Evolutionary conservation across 2,329 filamentous ascomycete species (phyloP), one percentile per base, ranked within the genome.

Genomic region (Scytalidium lignicola): DNA sequence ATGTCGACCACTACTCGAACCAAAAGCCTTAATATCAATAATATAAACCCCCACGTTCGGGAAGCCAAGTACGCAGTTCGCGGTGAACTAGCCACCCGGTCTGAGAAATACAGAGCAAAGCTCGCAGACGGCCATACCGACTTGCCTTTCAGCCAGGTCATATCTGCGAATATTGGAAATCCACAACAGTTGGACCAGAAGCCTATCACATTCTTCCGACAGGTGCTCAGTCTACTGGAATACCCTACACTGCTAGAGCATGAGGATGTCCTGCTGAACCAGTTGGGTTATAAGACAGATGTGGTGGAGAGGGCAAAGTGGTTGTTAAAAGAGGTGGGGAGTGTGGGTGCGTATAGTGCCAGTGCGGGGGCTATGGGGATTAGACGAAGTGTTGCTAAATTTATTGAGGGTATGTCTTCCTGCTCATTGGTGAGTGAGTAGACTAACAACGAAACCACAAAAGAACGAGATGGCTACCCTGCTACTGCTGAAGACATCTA

Each of bases 111-210:
- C 74, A 86, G 92, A 52, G 85, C 85, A 47, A 77, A 80, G 62
- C 75, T 96, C 52, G 73, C 75, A 56, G 78, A 81, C 55, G 81
- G 79, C 60, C 58, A 68, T 63, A 54, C 52, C 2, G 54, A 57
- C 51, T 77, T 97, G 45, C 92, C 93, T 44, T 99, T 99, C 70
- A 78, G 88, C 62, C 80, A 90, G 52, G 85, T 99, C 70, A 92
- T 99, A 73, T 91, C 88, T 55, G 93, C 93, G 71, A 99, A 99
- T 74, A 99, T 99, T 65, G 93, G 93, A 65, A 99, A 99, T 75
- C 93, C 93, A 3, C 93, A 99, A 72, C 93, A 99, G 73, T 83
- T 99, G 55, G 93, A 96, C 73, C 93, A 99, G 79, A 95, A 97
- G 78, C 93, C 93, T 63, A 92, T 99, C 63, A 99, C 93, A 59